Percentiles rank a stretch among this genome's conserved stretches.
Evolutionary conservation across 805 yeast genomes (phyloP).

Genomic region (Metschnikowia proteae): DNA sequence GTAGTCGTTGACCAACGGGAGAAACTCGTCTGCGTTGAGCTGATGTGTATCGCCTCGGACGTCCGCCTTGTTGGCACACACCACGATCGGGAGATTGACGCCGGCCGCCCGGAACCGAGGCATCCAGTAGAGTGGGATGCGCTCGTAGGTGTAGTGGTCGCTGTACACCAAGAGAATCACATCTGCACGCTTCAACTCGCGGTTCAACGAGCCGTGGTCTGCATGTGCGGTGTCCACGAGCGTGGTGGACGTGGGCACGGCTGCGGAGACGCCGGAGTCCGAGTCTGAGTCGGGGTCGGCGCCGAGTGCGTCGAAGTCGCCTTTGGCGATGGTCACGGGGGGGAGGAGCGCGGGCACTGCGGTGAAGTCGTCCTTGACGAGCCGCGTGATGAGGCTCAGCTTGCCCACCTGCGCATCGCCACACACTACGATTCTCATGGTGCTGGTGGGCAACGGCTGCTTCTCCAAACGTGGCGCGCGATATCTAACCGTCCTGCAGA

Average conservation of each 20-base stretch:
- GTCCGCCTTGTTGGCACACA: slow-evolving; percentile 82
- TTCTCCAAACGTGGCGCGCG: not conserved
- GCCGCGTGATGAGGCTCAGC: slow-evolving; percentile 70
- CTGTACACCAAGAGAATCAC: slow-evolving; percentile 93
- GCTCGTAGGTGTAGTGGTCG: slow-evolving; percentile 91
- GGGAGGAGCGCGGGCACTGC: slow-evolving; percentile 77
- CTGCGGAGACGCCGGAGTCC: slow-evolving; percentile 19
- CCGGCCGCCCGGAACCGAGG: slow-evolving; percentile 90
- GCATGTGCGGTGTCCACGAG: slow-evolving; percentile 77
- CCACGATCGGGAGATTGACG: slow-evolving; percentile 86
- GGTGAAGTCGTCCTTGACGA: slow-evolving; percentile 78
- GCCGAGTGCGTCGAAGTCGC: slow-evolving; percentile 45
- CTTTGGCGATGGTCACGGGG: slow-evolving; percentile 74
- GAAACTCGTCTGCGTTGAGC: slow-evolving; percentile 67
- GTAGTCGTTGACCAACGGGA: slow-evolving; percentile 82
- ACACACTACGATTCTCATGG: slow-evolving; percentile 75
- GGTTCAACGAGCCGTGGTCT: slow-evolving; percentile 57
- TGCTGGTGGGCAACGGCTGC: not conserved
- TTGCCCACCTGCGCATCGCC: slow-evolving; percentile 94
- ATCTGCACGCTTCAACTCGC: slow-evolving; percentile 78
- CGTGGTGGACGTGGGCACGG: slow-evolving; percentile 51
- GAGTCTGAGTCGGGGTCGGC: slow-evolving; percentile 11
- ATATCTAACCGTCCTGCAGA: too few species aligned
- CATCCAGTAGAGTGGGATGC: slow-evolving; percentile 92
- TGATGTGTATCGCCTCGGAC: slow-evolving; percentile 33